Evolutionary conservation across 371 early-diverging fungal species (phyloP).

Genomic region (Vairimorpha necatrix): DNA sequence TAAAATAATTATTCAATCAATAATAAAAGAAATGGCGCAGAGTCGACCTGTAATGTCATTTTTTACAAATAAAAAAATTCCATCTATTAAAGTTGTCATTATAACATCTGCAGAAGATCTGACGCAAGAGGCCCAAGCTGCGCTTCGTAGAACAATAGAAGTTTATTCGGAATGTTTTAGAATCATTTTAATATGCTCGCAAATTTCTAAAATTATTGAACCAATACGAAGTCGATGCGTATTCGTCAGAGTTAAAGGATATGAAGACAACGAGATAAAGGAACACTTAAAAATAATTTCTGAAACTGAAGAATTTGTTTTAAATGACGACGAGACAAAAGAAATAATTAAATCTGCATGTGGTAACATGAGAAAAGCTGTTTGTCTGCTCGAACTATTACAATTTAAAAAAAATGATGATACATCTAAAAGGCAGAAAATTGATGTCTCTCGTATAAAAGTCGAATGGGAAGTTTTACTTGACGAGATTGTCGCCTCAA

Average conservation of each 20-base stretch:
- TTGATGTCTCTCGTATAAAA: conserved; percentile 50
- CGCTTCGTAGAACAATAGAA: conserved; percentile 95
- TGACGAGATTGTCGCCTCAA: conserved; percentile 68
- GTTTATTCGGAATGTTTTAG: conserved; percentile 85
- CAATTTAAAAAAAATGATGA: conserved; percentile 69
- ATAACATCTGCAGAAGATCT: conserved; percentile 89
- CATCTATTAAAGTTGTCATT: conserved; percentile 71
- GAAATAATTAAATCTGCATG: conserved; percentile 69
- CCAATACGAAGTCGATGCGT: conserved; percentile 91
- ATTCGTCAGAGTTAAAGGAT: conserved; percentile 77
- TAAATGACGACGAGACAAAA: conserved; percentile 29
- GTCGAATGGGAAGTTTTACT: conserved; percentile 84
- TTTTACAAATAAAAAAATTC: conserved; percentile 11
- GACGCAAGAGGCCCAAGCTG: conserved; percentile 87
- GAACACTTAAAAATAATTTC: conserved; percentile 33
- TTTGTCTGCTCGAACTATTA: conserved; percentile 76
- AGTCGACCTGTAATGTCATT: conserved; percentile 78
- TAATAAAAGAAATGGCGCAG: conserved; percentile 93
- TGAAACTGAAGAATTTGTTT: conserved; percentile 30
- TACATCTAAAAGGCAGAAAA: conserved; percentile 58
- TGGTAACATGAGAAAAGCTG: conserved; percentile 79
- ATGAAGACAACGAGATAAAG: conserved; percentile 69
- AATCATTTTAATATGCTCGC: conserved; percentile 81
- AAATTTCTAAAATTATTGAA: conserved; percentile 79
- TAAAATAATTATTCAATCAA: conserved; percentile 84